These are phyloP conservation scores for Rhizopogon sp. DNA, from an alignment of 768 basidiomycete species.

Conservation along the genomic window DNA sequence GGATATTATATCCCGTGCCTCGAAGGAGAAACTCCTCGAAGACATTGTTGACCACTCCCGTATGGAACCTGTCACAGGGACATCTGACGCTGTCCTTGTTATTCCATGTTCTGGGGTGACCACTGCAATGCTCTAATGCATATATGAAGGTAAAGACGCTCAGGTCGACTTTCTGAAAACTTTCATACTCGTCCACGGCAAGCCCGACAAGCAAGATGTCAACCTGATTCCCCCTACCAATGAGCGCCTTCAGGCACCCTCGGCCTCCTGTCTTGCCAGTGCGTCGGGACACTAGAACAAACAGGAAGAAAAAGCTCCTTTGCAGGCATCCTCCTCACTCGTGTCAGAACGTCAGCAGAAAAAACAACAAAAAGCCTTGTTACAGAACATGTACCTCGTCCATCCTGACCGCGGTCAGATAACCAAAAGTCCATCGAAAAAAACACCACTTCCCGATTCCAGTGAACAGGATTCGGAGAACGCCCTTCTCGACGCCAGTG, in stretches of 20 bases:
- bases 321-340: too few relatives aligned
- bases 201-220: background rate
- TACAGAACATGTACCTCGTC: background rate
- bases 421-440: too few relatives aligned
- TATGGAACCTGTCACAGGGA: background rate
- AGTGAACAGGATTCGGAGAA: background rate
- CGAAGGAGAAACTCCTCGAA: background rate
- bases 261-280: too few relatives aligned
- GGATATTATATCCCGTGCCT: too few relatives aligned
- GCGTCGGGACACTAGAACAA: too few relatives aligned
- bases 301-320: too few relatives aligned
- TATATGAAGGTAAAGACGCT: background rate
- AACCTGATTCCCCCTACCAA: too few relatives aligned
- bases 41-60: background rate
- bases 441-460: too few relatives aligned
- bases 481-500: too few relatives aligned
- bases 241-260: background rate
- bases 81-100: background rate
- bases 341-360: too few relatives aligned
- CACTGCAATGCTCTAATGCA: background rate
- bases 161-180: background rate
- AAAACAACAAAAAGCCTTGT: background rate
- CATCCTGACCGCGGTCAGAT: background rate
- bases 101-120: background rate
- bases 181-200: background rate